Evolutionary conservation across 352 stramenopile species (phyloP), one percentile per base, ranked within the genome.

Genomic region (Peronosclerospora sorghi): DNA sequence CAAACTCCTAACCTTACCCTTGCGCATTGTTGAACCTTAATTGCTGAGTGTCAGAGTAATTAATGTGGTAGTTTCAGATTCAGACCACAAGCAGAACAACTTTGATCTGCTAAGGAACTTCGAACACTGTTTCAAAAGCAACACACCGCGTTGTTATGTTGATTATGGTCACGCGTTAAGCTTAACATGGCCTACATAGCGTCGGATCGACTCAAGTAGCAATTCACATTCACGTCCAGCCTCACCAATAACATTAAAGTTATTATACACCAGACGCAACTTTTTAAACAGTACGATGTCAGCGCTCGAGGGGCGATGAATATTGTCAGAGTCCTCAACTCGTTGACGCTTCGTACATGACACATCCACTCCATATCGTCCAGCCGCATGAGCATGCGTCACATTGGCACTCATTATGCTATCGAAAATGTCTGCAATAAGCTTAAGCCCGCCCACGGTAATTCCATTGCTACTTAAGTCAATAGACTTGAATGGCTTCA

Each of bases 401-500:
- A 13, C 17, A 12, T 23, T 45, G 10, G 9, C 13, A 28, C 35
- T 42, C 14, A 14, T 15, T 24, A 35, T 24, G 34, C 10, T 40
- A 51, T 62, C 37, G n/a, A 87, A 41, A 1, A 69, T 57, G 7
- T 62, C 50, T 32, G 52, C 51, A 2, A 86, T 60, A 28, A 48
- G 59, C 12, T 50, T 41, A 12, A 90, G 42, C 1, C 60, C 70
- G 18, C 59, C 64, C 8, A 51, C 20, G 13, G 75, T 88, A 27
- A 91, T 58, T 13, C 87, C 46, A 35, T 91, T 91, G 15, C 73
- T 75, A 46, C 73, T 84, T 12, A 91, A 44, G 41, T 91, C 73
- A n/a, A 88, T 48, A 9, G 63, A 35, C 21, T 48, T 48, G 18
- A 63, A 85, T 21, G 71, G 45, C 36, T 68, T 68, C 13, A 17